Evolutionary conservation across 306 rosid genomes (phyloP).

Genomic region (apple (Malus domestica)): DNA sequence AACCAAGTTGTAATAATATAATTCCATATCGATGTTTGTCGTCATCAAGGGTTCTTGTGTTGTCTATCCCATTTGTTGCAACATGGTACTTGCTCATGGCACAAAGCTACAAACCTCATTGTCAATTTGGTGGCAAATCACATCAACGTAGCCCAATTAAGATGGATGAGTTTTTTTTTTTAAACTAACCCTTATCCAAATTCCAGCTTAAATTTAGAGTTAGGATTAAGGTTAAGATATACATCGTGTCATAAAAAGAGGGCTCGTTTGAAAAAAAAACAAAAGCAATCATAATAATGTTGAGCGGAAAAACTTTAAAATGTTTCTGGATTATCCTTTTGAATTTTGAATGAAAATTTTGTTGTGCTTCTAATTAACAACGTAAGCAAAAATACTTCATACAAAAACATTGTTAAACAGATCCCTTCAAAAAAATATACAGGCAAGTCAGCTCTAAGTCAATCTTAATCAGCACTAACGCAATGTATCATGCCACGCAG

Average conservation of each 20-base stretch:
- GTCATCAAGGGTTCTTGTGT: not conserved
- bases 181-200: not conserved
- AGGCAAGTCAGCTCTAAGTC: no score
- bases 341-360: not conserved
- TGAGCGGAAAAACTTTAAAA: no score
- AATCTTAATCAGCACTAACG: not conserved
- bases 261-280: no score
- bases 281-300: not conserved
- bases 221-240: not conserved
- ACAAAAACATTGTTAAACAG: not conserved
- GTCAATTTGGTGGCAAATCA: not conserved
- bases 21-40: not conserved
- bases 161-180: not conserved
- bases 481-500: not conserved
- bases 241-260: not conserved
- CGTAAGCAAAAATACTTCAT: no score
- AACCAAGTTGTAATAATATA: not conserved
- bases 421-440: no score
- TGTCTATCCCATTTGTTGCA: not conserved
- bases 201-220: not conserved
- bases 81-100: not conserved
- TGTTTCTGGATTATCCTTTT: not conserved
- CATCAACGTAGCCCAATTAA: not conserved
- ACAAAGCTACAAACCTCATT: not conserved
- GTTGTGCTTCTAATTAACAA: not conserved